Evolutionary conservation across 345 rosid genomes (phyloP).

Genomic region (Lepidium africanum): DNA sequence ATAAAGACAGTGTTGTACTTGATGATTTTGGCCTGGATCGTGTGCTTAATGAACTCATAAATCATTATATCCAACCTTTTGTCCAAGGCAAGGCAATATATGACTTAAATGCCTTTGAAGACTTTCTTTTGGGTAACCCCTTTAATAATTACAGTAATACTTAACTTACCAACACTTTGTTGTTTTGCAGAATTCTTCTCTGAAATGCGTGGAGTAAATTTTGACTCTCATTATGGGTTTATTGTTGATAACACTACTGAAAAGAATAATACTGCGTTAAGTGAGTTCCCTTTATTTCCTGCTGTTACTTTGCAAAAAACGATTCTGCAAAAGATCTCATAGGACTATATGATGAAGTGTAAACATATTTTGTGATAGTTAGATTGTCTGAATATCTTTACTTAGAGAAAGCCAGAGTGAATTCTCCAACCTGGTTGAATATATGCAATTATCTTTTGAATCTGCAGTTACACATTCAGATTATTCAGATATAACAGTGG

Average conservation of each 20-base stretch:
- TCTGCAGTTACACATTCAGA: slow-evolving; percentile 68
- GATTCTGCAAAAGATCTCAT: background rate
- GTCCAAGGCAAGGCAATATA: slow-evolving; percentile 35
- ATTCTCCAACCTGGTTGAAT: background rate
- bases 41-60: slow-evolving; percentile 60
- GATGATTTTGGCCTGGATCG: slow-evolving; percentile 73
- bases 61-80: slow-evolving; percentile 53
- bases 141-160: background rate
- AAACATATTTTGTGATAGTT: background rate
- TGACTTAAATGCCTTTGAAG: background rate
- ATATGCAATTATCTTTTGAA: background rate
- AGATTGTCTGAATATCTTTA: background rate
- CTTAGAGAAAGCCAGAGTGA: background rate
- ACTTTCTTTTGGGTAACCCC: background rate
- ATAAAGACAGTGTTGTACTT: slow-evolving; percentile 64
- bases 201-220: slow-evolving; percentile 54
- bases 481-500: slow-evolving; percentile 83
- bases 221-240: slow-evolving; percentile 87
- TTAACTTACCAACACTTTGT: background rate
- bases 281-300: slow-evolving; percentile 30
- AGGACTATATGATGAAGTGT: background rate
- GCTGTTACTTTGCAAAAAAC: background rate
- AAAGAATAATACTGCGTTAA: slow-evolving; percentile 61
- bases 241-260: slow-evolving; percentile 76
- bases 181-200: slow-evolving; percentile 61